phyloP scores from a whole-genome alignment of 78 protist genomes.

The Dictyostelium discoideum region dicty_2.7 NC_007091.3:4219001-4219500 shows the following conservation, averaged over 20 bases:
- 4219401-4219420: not conserved
- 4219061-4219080: slow-evolving; percentile 46
- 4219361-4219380: slow-evolving; percentile 39
- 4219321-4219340: slow-evolving; percentile 28
- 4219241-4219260: not conserved
- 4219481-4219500: not conserved
- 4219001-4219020: slow-evolving; percentile 35
- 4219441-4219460: not conserved
- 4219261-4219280: not conserved
- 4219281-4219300: slow-evolving; percentile 37
- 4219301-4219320: slow-evolving; percentile 4
- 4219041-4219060: not conserved
- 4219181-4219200: not conserved
- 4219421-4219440: not conserved
- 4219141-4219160: not conserved
- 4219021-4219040: not conserved
- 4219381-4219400: slow-evolving; percentile 43
- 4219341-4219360: slow-evolving; percentile 5
- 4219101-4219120: not conserved
- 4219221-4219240: not conserved
- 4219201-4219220: too few species aligned
- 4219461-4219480: slow-evolving; percentile 30
- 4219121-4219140: slow-evolving; percentile 2
- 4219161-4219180: not conserved
- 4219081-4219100: not conserved